Evolutionary conservation across 2,329 filamentous ascomycete genomes (phyloP).

Genomic region (Scleromitrula shiraiana): DNA sequence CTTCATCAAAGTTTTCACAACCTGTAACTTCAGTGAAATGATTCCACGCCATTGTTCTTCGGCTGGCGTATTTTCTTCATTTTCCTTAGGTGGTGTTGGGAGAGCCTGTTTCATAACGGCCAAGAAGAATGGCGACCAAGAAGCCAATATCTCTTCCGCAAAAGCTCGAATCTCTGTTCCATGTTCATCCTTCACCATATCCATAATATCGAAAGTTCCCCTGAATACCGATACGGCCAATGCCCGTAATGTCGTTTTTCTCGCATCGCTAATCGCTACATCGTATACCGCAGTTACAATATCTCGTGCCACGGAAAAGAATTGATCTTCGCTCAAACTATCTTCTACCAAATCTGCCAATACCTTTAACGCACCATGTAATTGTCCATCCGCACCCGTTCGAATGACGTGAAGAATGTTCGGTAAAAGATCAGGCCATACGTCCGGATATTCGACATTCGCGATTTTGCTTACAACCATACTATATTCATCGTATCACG

Average conservation of each 20-base stretch:
- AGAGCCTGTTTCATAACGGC: constrained; percentile 67
- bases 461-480: constrained; percentile 88
- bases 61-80: constrained; percentile 48
- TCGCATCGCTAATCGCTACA: constrained; percentile 67
- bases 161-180: constrained; percentile 79
- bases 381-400: constrained; percentile 65
- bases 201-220: constrained; percentile 86
- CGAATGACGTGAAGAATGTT: constrained; percentile 71
- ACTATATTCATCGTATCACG: constrained; percentile 32
- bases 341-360: constrained; percentile 87
- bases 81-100: constrained; percentile 48
- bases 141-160: constrained; percentile 72
- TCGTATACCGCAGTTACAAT: constrained; percentile 78
- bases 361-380: constrained; percentile 85
- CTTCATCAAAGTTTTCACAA: constrained; percentile 89
- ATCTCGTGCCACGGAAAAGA: constrained; percentile 81
- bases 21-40: constrained; percentile 83
- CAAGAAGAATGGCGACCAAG: constrained; percentile 88
- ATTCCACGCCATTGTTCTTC: constrained; percentile 67
- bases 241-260: constrained; percentile 70
- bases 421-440: constrained; percentile 87
- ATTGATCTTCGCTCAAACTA: constrained; percentile 87
- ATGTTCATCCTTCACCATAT: constrained; percentile 94
- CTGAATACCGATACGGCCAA: constrained; percentile 86
- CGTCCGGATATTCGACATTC: constrained; percentile 82